Evolutionary conservation across 2,329 filamentous ascomycete genomes (phyloP).

Genomic region (Hypoxylon rubiginosum): DNA sequence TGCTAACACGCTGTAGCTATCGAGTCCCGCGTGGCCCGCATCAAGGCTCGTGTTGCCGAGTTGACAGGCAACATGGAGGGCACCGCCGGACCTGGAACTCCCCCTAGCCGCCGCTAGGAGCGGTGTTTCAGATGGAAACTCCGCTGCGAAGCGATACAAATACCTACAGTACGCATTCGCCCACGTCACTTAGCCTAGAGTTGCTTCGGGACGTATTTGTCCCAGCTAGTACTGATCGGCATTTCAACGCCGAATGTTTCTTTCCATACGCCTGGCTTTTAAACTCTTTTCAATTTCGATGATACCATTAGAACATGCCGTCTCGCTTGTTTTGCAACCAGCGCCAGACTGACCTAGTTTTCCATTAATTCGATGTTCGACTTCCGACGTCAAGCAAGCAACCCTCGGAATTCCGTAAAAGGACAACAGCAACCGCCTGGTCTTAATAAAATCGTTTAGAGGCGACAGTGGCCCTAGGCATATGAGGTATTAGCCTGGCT

Average conservation of each 20-base stretch:
- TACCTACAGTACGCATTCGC: slow-evolving; percentile 24
- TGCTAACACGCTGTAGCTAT: slow-evolving; percentile 74
- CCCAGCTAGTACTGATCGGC: slow-evolving; percentile 22
- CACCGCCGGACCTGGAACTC: slow-evolving; percentile 52
- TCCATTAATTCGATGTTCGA: slow-evolving; percentile 34
- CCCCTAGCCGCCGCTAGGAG: slow-evolving; percentile 54
- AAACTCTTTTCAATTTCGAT: slow-evolving; percentile 45
- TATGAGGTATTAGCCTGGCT: slow-evolving; percentile 44
- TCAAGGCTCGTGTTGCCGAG: slow-evolving; percentile 96
- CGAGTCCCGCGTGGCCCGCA: slow-evolving; percentile 94
- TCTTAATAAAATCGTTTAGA: slow-evolving; percentile 36
- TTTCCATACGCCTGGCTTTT: slow-evolving; percentile 44
- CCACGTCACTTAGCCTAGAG: slow-evolving; percentile 18
- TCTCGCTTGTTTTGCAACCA: slow-evolving; percentile 41
- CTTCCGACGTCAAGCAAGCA: slow-evolving; percentile 15
- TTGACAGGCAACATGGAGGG: slow-evolving; percentile 87
- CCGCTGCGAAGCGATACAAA: slow-evolving; percentile 37
- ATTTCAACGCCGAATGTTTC: slow-evolving; percentile 15
- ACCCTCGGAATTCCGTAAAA: slow-evolving; percentile 32
- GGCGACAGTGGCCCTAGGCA: slow-evolving; percentile 38
- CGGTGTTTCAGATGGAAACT: slow-evolving; percentile 47
- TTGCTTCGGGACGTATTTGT: slow-evolving; percentile 30
- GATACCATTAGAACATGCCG: slow-evolving; percentile 53
- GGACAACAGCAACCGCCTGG: slow-evolving; percentile 12
- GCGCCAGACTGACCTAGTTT: slow-evolving; percentile 43